These are phyloP conservation scores for Apiospora saccharicola DNA, from an alignment of 2,329 filamentous ascomycete species.

Conservation along the genomic window DNA sequence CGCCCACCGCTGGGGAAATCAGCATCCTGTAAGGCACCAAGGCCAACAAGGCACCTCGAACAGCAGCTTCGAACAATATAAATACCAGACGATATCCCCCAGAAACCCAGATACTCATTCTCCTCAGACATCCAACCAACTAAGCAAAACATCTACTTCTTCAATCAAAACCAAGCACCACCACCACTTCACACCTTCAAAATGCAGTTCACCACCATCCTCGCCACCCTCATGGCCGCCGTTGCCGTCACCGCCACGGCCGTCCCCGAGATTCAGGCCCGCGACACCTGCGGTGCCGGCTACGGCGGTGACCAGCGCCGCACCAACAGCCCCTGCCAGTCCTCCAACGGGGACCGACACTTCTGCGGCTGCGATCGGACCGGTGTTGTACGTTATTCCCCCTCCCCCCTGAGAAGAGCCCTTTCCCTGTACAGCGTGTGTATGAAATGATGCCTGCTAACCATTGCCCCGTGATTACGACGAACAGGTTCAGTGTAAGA, in stretches of 20 bases:
- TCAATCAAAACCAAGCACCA: too few relatives aligned
- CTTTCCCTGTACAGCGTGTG: not conserved
- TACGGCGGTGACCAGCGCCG: constrained; percentile 32
- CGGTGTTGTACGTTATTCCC: constrained; percentile 27
- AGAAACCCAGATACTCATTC: not conserved
- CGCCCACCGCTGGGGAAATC: not conserved
- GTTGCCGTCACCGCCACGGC: constrained; percentile 26
- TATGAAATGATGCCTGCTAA: not conserved
- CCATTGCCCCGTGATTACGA: not conserved
- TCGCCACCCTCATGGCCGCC: constrained; percentile 13
- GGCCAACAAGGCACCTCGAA: not conserved
- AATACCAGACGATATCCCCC: not conserved
- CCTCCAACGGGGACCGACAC: constrained; percentile 30
- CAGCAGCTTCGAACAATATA: not conserved
- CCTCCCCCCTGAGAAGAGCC: too few relatives aligned
- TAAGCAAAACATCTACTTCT: not conserved
- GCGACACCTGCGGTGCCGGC: constrained; percentile 32
- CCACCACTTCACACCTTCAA: not conserved
- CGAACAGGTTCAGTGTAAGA: constrained; percentile 29
- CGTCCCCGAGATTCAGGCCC: constrained; percentile 24
- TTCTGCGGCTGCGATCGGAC: constrained; percentile 34
- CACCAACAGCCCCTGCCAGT: constrained; percentile 31
- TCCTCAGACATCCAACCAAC: not conserved
- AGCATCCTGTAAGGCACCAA: not conserved
- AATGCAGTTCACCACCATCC: constrained; percentile 16